phyloP scores from a whole-genome alignment of 768 basidiomycete species.

The Melanogaster broomeanus region DNA sequence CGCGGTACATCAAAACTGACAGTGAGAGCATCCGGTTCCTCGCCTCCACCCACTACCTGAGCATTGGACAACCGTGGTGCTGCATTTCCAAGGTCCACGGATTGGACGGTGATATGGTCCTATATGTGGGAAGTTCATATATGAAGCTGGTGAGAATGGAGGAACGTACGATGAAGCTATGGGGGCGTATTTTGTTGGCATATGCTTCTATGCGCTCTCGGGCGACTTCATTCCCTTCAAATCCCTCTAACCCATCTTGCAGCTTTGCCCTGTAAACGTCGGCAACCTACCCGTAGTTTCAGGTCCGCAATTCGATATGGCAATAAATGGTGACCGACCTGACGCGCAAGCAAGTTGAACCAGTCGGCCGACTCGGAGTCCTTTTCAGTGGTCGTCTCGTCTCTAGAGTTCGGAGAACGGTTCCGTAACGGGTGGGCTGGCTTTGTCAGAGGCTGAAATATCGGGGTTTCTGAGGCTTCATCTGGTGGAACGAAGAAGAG shows the following conservation, averaged over 20 bases:
- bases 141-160: background rate
- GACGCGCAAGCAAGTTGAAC: slow-evolving; percentile 84
- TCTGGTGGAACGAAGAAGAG: slow-evolving; percentile 86
- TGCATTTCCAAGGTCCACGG: slow-evolving; percentile 77
- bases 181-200: slow-evolving; percentile 75
- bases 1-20: slow-evolving; percentile 26
- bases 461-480: slow-evolving; percentile 52
- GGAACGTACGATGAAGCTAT: slow-evolving; percentile 60
- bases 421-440: slow-evolving; percentile 45
- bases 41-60: slow-evolving; percentile 37
- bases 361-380: slow-evolving; percentile 81
- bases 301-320: background rate
- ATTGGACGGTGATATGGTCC: slow-evolving; percentile 87
- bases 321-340: slow-evolving; percentile 49
- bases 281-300: slow-evolving; percentile 46
- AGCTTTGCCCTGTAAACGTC: slow-evolving; percentile 79
- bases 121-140: slow-evolving; percentile 30
- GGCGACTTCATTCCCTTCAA: slow-evolving; percentile 82
- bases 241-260: slow-evolving; percentile 64
- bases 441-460: slow-evolving; percentile 62
- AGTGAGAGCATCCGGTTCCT: slow-evolving; percentile 19
- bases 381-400: slow-evolving; percentile 4
- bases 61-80: slow-evolving; percentile 81
- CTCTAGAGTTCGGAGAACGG: slow-evolving; percentile 24
- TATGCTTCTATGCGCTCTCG: slow-evolving; percentile 78